Percentiles rank a stretch among this genome's conserved stretches.
phyloP scores from a whole-genome alignment of 108 stramenopile species.

The Nannochloropsis oceanica region DNA sequence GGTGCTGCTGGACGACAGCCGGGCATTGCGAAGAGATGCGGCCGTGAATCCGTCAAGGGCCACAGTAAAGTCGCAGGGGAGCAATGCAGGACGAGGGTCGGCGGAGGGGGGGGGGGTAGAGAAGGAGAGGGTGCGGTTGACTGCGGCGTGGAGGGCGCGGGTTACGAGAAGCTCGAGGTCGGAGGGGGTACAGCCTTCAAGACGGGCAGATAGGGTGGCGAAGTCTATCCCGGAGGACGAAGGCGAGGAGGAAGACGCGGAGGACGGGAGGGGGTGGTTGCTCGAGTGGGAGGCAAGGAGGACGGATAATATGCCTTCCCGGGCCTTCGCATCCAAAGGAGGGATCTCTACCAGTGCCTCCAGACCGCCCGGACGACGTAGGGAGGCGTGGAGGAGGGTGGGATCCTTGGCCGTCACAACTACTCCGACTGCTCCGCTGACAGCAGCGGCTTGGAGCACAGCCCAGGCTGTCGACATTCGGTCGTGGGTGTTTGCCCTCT shows the following conservation, averaged over 20 bases:
- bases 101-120: neutral
- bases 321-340: neutral
- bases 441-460: neutral
- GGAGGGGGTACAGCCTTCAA: conserved; percentile 4
- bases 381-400: neutral
- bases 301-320: neutral
- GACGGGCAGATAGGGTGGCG: neutral
- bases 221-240: neutral
- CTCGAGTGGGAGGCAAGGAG: neutral
- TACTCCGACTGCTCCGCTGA: neutral
- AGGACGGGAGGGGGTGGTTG: neutral
- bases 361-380: neutral
- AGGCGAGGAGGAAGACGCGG: neutral
- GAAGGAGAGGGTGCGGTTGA: neutral
- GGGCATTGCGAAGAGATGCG: conserved; percentile 12
- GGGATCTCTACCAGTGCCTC: neutral
- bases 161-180: neutral
- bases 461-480: neutral
- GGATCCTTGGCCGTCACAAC: neutral
- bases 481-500: neutral
- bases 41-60: conserved; percentile 26
- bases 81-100: neutral
- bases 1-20: neutral
- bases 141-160: neutral
- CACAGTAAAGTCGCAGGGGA: conserved; percentile 4